Evolutionary conservation across 2,329 filamentous ascomycete species (phyloP).

Genomic region (Clarireedia monteithiana): DNA sequence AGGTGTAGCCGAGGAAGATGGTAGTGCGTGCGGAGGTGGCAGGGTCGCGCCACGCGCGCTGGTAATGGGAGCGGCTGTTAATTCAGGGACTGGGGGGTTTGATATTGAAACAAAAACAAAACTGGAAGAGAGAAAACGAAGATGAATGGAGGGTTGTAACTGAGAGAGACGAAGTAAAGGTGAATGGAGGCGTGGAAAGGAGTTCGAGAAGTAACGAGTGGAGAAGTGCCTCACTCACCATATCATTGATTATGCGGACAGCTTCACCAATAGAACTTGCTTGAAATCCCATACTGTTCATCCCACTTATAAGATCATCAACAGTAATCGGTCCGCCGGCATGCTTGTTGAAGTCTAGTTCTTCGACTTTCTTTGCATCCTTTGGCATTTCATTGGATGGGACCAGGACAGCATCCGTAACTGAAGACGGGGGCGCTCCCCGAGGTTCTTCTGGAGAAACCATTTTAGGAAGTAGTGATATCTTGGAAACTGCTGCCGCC

Average conservation of each 20-base stretch:
- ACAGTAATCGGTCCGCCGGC: constrained; percentile 70
- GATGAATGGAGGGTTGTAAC: no score
- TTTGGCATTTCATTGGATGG: constrained; percentile 75
- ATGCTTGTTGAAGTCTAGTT: constrained; percentile 86
- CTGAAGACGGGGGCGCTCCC: constrained; percentile 46
- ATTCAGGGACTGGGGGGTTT: not conserved
- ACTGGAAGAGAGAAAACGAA: no score
- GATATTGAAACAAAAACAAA: no score
- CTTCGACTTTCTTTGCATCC: constrained; percentile 72
- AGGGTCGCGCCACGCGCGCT: constrained; percentile 74
- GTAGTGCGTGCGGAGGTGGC: constrained; percentile 76
- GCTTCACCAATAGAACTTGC: constrained; percentile 77
- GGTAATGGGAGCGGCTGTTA: constrained; percentile 16
- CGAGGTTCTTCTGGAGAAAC: not conserved
- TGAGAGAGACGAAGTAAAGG: no score
- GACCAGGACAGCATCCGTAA: constrained; percentile 76
- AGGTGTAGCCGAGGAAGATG: constrained; percentile 96
- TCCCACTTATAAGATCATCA: constrained; percentile 72
- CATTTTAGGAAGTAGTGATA: not conserved
- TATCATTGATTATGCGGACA: constrained; percentile 86
- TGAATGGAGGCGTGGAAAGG: no score
- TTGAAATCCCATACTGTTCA: constrained; percentile 82
- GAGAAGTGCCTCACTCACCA: constrained; percentile 49
- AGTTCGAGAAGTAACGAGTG: no score
- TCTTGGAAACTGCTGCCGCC: not conserved